A percentile compares a stretch with the other conserved stretches of the same genome.
phyloP scores from a whole-genome alignment of 192 early-diverging fungal genomes.

The Backusella parvicylindrica region DNA sequence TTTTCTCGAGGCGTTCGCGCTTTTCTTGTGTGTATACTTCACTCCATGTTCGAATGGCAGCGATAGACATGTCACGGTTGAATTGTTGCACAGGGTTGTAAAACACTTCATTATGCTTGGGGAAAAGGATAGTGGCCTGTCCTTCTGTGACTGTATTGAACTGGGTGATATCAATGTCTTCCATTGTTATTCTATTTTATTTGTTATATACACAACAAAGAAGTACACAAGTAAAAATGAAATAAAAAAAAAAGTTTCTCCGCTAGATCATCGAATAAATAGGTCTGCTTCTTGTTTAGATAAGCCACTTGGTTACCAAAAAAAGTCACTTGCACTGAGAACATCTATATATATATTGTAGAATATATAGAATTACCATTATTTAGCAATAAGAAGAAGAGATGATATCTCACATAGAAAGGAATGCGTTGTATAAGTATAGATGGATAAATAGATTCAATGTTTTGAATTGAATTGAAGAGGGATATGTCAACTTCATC shows the following conservation, averaged over 20 bases:
- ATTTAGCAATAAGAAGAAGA: too few relatives aligned
- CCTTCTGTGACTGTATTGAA: constrained; percentile 73
- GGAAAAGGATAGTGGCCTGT: constrained; percentile 80
- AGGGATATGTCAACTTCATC: too few relatives aligned
- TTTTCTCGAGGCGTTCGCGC: constrained; percentile 51
- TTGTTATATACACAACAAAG: not conserved
- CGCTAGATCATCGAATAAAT: not conserved
- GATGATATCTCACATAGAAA: too few relatives aligned
- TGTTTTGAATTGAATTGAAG: too few relatives aligned
- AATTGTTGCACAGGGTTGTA: constrained; percentile 99
- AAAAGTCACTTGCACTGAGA: too few relatives aligned
- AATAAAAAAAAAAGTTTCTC: not conserved
- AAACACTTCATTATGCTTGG: constrained; percentile 90
- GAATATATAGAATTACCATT: too few relatives aligned
- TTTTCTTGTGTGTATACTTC: constrained; percentile 69
- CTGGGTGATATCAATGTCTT: constrained; percentile 31
- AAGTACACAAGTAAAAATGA: not conserved
- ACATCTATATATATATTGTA: too few relatives aligned
- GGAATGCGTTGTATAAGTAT: too few relatives aligned
- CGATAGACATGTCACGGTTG: constrained; percentile 97
- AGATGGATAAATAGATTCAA: too few relatives aligned
- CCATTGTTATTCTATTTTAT: not conserved
- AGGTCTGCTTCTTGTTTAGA: not conserved
- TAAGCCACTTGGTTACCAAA: not conserved
- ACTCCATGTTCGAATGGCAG: constrained; percentile 92